These are phyloP conservation scores for Porcisia deanei DNA, from an alignment of 208 protist species.

Conservation along the genomic window DNA sequence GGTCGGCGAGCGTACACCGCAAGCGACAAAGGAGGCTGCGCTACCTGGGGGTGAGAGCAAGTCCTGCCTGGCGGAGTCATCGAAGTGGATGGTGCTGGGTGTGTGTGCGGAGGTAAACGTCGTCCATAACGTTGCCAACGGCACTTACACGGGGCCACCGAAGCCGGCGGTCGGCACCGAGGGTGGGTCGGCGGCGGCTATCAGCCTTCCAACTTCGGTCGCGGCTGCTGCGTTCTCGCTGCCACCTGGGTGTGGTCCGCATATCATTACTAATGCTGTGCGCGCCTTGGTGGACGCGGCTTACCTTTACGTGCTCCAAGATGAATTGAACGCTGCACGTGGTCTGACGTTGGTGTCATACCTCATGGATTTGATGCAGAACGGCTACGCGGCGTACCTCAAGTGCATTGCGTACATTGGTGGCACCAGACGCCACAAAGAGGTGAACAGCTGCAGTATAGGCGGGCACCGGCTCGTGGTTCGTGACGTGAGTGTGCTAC, in stretches of 20 bases:
- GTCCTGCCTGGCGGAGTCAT: conserved; percentile 1
- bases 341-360: conserved; percentile 29
- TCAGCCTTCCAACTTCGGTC: background rate
- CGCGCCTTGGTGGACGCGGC: conserved; percentile 30
- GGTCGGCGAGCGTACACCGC: background rate
- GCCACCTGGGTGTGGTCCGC: conserved; percentile 30
- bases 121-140: conserved; percentile 14
- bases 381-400: conserved; percentile 34
- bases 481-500: conserved; percentile 17
- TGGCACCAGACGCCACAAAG: background rate
- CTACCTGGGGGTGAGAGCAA: background rate
- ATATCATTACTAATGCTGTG: conserved; percentile 40
- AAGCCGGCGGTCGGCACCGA: conserved; percentile 7
- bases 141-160: conserved; percentile 9
- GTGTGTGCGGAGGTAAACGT: conserved; percentile 19
- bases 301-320: conserved; percentile 30
- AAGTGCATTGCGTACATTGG: conserved; percentile 24
- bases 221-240: conserved; percentile 10
- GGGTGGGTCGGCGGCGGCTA: background rate
- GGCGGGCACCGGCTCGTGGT: conserved; percentile 23
- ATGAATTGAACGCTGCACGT: conserved; percentile 22
- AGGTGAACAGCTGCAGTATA: conserved; percentile 6
- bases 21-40: background rate
- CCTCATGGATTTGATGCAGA: conserved; percentile 36
- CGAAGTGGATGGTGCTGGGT: conserved; percentile 15